A percentile compares a stretch with the other conserved stretches of the same genome.
phyloP scores from a whole-genome alignment of 345 rosid species.

The Aurinia saxatilis region DNA sequence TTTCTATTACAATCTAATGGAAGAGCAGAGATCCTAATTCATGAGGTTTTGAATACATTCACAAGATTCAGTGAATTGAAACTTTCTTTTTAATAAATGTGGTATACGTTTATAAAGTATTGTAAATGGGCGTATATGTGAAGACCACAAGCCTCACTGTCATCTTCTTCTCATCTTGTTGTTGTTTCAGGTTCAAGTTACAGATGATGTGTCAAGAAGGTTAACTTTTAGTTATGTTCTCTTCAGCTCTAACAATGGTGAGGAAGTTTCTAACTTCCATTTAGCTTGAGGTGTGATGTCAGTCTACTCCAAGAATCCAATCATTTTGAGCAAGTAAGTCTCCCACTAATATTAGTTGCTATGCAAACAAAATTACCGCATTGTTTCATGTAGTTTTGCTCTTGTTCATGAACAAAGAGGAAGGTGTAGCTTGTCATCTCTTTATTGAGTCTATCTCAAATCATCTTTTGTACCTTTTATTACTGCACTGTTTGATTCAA shows the following conservation, averaged over 20 bases:
- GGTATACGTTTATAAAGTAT: background rate
- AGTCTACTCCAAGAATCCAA: background rate
- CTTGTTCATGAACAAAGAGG: background rate
- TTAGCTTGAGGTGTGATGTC: background rate
- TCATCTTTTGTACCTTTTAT: background rate
- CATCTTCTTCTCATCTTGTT: background rate
- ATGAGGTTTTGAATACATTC: background rate
- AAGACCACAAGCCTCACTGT: background rate
- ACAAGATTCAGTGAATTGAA: background rate
- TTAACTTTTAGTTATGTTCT: background rate
- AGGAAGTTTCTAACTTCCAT: background rate
- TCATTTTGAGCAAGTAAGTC: background rate
- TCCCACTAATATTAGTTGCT: background rate
- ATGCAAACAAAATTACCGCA: background rate
- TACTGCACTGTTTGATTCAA: background rate
- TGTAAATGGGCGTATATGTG: background rate
- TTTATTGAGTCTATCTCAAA: background rate
- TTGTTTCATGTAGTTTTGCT: background rate
- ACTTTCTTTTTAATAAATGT: background rate
- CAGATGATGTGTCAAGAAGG: background rate
- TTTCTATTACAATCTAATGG: background rate
- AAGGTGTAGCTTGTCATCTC: background rate
- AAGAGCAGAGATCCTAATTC: background rate
- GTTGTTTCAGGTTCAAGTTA: background rate
- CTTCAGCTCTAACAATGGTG: background rate